Percentiles rank a stretch among this genome's conserved stretches.
Evolutionary conservation across 2,329 filamentous ascomycete genomes (phyloP).

Genomic region (Trichoderma atrobrunneum): DNA sequence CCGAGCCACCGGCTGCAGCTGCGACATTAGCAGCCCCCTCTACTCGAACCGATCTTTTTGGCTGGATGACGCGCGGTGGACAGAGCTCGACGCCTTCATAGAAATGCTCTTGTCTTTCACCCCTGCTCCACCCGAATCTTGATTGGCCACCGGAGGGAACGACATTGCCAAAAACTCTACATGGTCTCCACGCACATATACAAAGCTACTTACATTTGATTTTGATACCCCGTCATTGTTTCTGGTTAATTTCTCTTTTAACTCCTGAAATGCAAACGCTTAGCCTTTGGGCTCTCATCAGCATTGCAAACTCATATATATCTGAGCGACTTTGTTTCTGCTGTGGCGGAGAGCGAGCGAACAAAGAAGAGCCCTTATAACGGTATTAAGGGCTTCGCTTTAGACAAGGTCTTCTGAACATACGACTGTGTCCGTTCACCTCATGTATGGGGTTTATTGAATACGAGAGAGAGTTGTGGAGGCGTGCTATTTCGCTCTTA

Average conservation of each 20-base stretch:
- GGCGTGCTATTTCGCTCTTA: not conserved
- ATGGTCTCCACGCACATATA: slow-evolving; percentile 30
- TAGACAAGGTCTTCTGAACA: not conserved
- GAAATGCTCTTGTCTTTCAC: not conserved
- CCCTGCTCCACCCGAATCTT: not conserved
- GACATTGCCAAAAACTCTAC: slow-evolving; percentile 4
- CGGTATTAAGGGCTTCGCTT: not conserved
- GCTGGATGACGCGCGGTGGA: slow-evolving; percentile 48
- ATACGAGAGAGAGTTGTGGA: not conserved
- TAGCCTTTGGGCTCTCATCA: not conserved
- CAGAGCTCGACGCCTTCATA: slow-evolving; percentile 28
- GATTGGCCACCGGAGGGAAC: not conserved
- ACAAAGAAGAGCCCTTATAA: not conserved
- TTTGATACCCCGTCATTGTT: slow-evolving; percentile 37
- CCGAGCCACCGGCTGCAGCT: slow-evolving; percentile 34
- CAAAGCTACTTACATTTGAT: slow-evolving; percentile 33
- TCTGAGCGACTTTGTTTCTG: not conserved
- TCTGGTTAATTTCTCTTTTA: slow-evolving; percentile 27
- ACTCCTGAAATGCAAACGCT: slow-evolving; percentile 7
- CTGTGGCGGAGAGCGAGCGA: not conserved
- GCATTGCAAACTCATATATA: not conserved
- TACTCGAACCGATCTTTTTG: slow-evolving; percentile 44
- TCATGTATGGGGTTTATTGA: not conserved
- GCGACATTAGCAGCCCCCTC: slow-evolving; percentile 30
- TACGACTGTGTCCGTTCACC: not conserved